phyloP scores from a whole-genome alignment of 345 rosid genomes.

The Moricandia arvensis region DNA sequence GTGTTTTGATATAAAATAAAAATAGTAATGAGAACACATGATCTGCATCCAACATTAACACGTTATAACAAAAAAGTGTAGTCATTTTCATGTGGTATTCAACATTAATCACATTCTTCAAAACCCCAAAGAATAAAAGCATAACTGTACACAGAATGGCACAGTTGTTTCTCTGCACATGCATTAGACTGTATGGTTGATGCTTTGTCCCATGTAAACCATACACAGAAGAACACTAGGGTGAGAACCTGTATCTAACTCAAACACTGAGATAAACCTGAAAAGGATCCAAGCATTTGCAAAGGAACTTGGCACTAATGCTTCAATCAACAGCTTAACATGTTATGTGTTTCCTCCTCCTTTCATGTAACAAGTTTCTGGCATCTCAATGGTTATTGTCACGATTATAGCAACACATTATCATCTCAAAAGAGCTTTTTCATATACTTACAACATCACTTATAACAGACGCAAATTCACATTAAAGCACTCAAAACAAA shows the following conservation, averaged over 20 bases:
- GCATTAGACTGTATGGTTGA: no score
- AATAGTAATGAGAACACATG: slow-evolving; percentile 28
- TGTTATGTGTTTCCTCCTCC: no score
- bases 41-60: slow-evolving; percentile 7
- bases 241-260: no score
- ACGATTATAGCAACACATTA: not conserved
- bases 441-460: not conserved
- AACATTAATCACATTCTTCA: slow-evolving; percentile 8
- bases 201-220: no score
- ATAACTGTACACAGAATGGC: not conserved
- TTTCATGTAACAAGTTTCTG: no score
- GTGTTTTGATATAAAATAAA: not conserved
- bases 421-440: not conserved
- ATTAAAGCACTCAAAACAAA: not conserved
- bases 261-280: no score
- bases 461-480: slow-evolving; percentile 1
- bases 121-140: not conserved
- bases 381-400: no score
- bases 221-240: no score
- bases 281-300: no score
- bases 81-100: slow-evolving; percentile 24
- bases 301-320: no score
- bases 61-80: slow-evolving; percentile 18
- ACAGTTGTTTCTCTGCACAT: not conserved
- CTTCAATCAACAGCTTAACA: no score